Conservation (phyloP, 306 rosid species). For the Clitoria ternatea region DNA sequence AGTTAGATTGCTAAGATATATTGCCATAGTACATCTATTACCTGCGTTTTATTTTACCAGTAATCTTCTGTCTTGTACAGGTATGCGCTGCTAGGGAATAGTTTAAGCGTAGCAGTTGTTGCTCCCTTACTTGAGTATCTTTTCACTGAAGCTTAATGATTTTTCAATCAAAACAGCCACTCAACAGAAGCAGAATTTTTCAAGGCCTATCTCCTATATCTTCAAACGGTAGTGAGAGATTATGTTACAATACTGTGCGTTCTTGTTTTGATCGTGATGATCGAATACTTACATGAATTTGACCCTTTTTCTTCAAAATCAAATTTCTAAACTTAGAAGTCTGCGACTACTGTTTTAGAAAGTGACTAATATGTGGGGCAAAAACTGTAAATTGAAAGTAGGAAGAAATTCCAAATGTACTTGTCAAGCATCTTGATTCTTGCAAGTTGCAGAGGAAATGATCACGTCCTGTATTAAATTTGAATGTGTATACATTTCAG, state of each 20-base stretch:
- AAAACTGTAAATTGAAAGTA: not conserved
- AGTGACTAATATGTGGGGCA: not conserved
- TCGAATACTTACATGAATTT: not conserved
- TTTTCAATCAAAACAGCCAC: not conserved
- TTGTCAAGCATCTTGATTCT: not conserved
- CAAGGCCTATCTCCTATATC: not conserved
- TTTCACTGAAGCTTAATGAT: slow-evolving; percentile 43
- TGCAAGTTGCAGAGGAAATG: not conserved
- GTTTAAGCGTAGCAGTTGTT: slow-evolving; percentile 83
- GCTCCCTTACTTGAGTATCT: slow-evolving; percentile 75
- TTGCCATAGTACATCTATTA: not conserved
- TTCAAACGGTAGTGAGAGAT: not conserved
- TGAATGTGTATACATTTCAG: not conserved
- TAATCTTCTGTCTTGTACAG: slow-evolving; percentile 40
- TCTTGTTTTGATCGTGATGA: not conserved
- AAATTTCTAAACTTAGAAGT: not conserved
- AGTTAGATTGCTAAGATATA: not conserved
- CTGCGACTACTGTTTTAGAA: not conserved
- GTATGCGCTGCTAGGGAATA: slow-evolving; percentile 84
- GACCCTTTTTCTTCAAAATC: not conserved
- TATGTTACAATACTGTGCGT: not conserved
- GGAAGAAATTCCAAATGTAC: not conserved
- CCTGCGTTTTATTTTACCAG: not conserved
- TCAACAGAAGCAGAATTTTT: slow-evolving; percentile 15
- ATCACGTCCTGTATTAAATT: not conserved